Base-by-base conservation (phyloP, 768 basidiomycete species). In the Sarcomyxa edulis region DNA sequence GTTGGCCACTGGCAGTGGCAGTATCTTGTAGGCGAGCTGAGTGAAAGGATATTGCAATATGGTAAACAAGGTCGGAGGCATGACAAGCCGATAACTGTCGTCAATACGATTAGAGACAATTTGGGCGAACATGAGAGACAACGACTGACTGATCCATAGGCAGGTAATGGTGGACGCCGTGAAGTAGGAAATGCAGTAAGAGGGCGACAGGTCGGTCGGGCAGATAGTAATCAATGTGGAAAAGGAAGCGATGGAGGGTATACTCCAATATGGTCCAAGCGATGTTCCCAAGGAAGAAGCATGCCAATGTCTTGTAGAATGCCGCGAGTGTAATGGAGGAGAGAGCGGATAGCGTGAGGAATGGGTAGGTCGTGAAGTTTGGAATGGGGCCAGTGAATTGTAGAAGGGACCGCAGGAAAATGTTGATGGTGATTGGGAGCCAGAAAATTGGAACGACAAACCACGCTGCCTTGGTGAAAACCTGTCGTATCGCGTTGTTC, bases 261-360 rank as follows among this genome's bases (percentile, higher is more conserved):
- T 98, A 99, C 61, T 98, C 96, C 58, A 96, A 63, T 42, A 96
- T 57, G 0, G 96, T 98, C 95, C 95, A 99, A 40, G 95, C 69
- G 35, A 96, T 22, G 57, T 90, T 93, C 5, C 96, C 96, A 28
- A 79, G 35, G 43, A 91, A 58, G 70, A 94, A 97, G 60, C 81
- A 95, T 0, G 64, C 46, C 14, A 74, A 38, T 0, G 81, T 71
- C 49, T 84, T 78, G 7, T 60, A 47, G 41, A 81, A 62, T 3
- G 79, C 72, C 4, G 62, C 57, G 7, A 59, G 36, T 8, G 87
- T 72, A 31, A 85, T 62, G 12, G 66, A 43, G 25, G 62, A 52
- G 12, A 81, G 40, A 12, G 68, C 57, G 7, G 60, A 59, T 18
- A 84, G 51, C 2, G 85, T 82, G 14, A 81, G 67, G 9, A 60